Conservation (phyloP, 2,329 filamentous ascomycete species). For the Hypoxylon rubiginosum region DNA sequence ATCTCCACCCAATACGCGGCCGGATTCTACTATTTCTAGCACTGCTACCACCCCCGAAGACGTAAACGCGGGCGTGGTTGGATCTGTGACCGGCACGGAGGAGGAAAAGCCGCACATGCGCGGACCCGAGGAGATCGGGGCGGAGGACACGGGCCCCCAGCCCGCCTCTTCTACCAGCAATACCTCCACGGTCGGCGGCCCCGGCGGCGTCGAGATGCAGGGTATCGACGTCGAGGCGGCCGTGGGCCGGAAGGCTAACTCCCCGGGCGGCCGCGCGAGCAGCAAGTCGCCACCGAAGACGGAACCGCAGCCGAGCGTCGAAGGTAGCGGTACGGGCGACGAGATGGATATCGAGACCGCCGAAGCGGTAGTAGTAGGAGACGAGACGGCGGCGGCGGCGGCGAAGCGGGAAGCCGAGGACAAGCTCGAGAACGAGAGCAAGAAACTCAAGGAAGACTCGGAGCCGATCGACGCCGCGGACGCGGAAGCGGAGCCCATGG, state of each 20-base stretch:
- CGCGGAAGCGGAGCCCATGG: slow-evolving; percentile 13
- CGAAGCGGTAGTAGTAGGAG: too few species aligned
- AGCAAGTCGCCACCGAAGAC: slow-evolving; percentile 30
- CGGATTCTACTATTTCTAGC: slow-evolving; percentile 6
- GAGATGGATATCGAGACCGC: slow-evolving; percentile 51
- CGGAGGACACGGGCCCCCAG: slow-evolving; percentile 88
- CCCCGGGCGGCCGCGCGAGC: slow-evolving; percentile 21
- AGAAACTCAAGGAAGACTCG: slow-evolving; percentile 64
- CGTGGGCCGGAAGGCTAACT: slow-evolving; percentile 65
- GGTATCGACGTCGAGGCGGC: slow-evolving; percentile 73
- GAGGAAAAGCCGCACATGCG: slow-evolving; percentile 82
- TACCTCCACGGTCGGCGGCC: slow-evolving; percentile 56
- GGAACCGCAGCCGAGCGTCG: slow-evolving; percentile 18
- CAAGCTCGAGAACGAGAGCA: slow-evolving; percentile 58
- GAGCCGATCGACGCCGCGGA: neutral
- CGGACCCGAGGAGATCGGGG: slow-evolving; percentile 86
- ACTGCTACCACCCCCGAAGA: slow-evolving; percentile 25
- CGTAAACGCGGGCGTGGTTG: slow-evolving; percentile 42
- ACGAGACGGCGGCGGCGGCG: slow-evolving; percentile 50
- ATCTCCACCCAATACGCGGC: slow-evolving; percentile 26
- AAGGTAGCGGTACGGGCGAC: slow-evolving; percentile 48
- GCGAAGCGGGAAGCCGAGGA: slow-evolving; percentile 70
- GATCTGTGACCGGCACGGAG: slow-evolving; percentile 55
- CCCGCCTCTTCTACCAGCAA: slow-evolving; percentile 55
- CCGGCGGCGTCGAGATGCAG: slow-evolving; percentile 61